Percentiles rank a stretch among this genome's conserved stretches.
Evolutionary conservation across 106 monocot genomes (phyloP).

Genomic region (Acorus calamus): DNA sequence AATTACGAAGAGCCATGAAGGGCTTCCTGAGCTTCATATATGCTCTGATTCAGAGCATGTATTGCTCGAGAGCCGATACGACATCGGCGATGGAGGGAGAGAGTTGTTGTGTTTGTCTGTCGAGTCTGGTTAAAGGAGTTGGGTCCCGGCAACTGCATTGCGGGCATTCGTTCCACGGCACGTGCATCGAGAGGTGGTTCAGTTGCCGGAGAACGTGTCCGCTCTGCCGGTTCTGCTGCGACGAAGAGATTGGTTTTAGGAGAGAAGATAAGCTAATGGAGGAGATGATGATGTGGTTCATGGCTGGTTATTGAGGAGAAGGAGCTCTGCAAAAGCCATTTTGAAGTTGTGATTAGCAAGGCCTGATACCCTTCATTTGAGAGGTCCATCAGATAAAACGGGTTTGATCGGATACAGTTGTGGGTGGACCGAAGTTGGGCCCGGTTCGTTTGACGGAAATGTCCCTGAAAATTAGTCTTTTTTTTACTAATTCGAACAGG

Average conservation of each 20-base stretch:
- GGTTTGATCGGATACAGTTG: no score
- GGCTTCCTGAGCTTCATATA: background rate
- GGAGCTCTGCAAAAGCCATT: background rate
- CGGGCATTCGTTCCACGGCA: slow-evolving; percentile 42
- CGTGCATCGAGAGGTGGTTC: slow-evolving; percentile 51
- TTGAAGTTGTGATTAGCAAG: background rate
- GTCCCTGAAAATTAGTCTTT: no score
- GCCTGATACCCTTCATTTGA: no score
- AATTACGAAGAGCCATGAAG: slow-evolving; percentile 9
- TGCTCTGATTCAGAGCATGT: background rate
- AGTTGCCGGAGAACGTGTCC: slow-evolving; percentile 44
- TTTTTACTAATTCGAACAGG: no score
- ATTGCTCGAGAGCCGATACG: background rate
- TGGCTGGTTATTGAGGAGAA: background rate
- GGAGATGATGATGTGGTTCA: slow-evolving; percentile 55
- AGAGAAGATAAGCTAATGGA: slow-evolving; percentile 22
- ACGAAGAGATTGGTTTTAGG: background rate
- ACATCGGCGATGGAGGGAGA: slow-evolving; percentile 7
- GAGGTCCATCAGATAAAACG: no score
- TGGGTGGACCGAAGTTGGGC: no score
- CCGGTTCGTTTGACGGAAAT: no score
- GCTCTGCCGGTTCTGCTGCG: slow-evolving; percentile 38
- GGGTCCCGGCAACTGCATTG: slow-evolving; percentile 33
- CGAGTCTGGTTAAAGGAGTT: slow-evolving; percentile 21
- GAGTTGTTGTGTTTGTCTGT: slow-evolving; percentile 36